Base-by-base conservation (phyloP, 2,329 filamentous ascomycete species). In the Neonectria sp. region DNA sequence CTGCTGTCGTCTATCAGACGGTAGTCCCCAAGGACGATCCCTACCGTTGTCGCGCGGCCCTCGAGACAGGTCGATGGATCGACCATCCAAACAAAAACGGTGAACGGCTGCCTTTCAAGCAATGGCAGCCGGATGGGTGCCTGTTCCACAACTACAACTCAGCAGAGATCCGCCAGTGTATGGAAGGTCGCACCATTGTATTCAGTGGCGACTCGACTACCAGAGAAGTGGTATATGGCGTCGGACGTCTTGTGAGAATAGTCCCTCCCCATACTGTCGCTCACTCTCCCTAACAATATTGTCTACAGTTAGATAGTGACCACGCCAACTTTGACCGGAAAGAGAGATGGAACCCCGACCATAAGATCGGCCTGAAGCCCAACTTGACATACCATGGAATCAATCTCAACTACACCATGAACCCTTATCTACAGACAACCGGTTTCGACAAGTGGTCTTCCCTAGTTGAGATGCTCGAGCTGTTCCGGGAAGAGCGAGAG, bases 81-180 rank as follows among this genome's bases (percentile, higher is more conserved):
- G 76, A 73, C 71, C 79, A 76, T 45, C 77, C 73, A 51, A 75
- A 75, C 65, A 68, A 67, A 46, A 69, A 75, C 68, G 72, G 73
- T 71, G 67, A 71, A 69, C 62, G 60, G 72, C 27, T 68, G 75
- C 51, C 74, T 3, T 85, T 83, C 68, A 77, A 82, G 51, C 82
- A 84, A 69, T 91, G 89, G 89, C 86, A 90, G 66, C 86, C 89
- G 6, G 82, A 82, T 25, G 86, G 87, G 29, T 92, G 90, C 77
- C 84, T 87, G 60, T 82, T 90, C 76, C 85, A 86, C 68, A 79
- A 85, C 61, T 90, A 91, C 78, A 81, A 83, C 17, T 74, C 78
- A 6, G 76, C 82, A 24, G 86, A 88, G 48, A 82, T 90, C 55
- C 76, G 80, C 25, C 77, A 79, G 57, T 92, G 90, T 73, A 80